phyloP scores from a whole-genome alignment of 228 moss, liverwort and hornwort species.

The Sphagnum fallax region DNA sequence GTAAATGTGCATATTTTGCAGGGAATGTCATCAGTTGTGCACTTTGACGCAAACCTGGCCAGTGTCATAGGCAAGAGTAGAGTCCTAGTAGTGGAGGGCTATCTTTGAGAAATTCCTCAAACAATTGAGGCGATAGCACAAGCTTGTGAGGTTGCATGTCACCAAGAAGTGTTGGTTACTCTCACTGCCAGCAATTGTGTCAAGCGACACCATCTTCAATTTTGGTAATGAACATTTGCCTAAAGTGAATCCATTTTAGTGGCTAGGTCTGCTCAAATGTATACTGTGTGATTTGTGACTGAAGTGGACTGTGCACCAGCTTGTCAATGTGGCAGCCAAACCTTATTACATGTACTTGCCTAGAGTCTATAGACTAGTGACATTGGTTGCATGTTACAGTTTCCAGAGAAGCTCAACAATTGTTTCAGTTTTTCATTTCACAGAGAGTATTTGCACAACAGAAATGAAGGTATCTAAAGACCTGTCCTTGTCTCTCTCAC shows the following conservation, averaged over 20 bases:
- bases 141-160: conserved; percentile 64
- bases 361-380: no score
- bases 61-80: conserved; percentile 57
- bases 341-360: no score
- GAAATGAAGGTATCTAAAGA: no score
- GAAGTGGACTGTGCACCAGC: background rate
- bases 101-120: conserved; percentile 79
- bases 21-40: conserved; percentile 83
- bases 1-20: conserved; percentile 8
- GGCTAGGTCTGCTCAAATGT: no score
- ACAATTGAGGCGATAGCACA: conserved; percentile 66
- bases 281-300: conserved; percentile 1
- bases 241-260: background rate
- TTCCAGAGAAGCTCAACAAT: no score
- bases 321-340: no score
- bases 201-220: conserved; percentile 59
- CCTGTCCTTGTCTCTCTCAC: conserved; percentile 1
- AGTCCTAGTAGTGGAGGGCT: conserved; percentile 84
- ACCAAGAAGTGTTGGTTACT: conserved; percentile 67
- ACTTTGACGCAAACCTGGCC: conserved; percentile 54
- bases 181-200: conserved; percentile 89
- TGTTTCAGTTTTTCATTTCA: no score
- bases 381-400: no score
- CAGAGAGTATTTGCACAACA: no score
- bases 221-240: conserved; percentile 50